Percentiles rank a stretch among this genome's conserved stretches.
Evolutionary conservation across 2,329 filamentous ascomycete genomes (phyloP).

Genomic region (Torrubiellomyces zombiae): DNA sequence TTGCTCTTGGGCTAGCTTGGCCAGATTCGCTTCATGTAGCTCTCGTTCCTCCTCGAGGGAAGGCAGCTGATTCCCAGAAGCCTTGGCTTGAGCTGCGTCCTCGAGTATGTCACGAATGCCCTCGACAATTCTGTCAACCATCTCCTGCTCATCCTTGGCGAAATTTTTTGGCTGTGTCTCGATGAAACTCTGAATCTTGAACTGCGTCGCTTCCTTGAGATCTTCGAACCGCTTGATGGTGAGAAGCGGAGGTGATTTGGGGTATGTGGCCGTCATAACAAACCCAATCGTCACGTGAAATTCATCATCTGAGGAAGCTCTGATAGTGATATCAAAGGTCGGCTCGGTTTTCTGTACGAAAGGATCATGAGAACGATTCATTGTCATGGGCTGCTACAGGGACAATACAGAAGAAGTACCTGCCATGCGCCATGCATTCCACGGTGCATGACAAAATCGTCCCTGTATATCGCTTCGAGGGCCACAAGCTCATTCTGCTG

Average conservation of each 20-base stretch:
- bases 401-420: constrained; percentile 29
- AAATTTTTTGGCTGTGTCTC: constrained; percentile 40
- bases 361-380: no score
- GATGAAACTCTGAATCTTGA: constrained; percentile 49
- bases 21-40: constrained; percentile 58
- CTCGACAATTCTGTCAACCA: constrained; percentile 49
- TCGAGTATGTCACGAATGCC: constrained; percentile 64
- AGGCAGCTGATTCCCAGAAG: constrained; percentile 58
- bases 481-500: constrained; percentile 81
- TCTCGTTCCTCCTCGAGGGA: constrained; percentile 82
- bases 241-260: constrained; percentile 62
- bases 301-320: constrained; percentile 55
- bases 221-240: constrained; percentile 46
- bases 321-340: constrained; percentile 65
- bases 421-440: constrained; percentile 68
- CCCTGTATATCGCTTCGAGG: constrained; percentile 73
- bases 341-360: constrained; percentile 55
- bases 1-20: constrained; percentile 40
- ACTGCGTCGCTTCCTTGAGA: constrained; percentile 53
- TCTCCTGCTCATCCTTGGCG: constrained; percentile 35
- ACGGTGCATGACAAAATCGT: constrained; percentile 67
- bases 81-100: constrained; percentile 65
- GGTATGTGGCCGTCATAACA: constrained; percentile 78
- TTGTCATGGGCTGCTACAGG: not conserved
- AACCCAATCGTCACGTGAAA: constrained; percentile 58